phyloP scores from a whole-genome alignment of 106 monocot genomes.

The Allium fistulosum region DNA sequence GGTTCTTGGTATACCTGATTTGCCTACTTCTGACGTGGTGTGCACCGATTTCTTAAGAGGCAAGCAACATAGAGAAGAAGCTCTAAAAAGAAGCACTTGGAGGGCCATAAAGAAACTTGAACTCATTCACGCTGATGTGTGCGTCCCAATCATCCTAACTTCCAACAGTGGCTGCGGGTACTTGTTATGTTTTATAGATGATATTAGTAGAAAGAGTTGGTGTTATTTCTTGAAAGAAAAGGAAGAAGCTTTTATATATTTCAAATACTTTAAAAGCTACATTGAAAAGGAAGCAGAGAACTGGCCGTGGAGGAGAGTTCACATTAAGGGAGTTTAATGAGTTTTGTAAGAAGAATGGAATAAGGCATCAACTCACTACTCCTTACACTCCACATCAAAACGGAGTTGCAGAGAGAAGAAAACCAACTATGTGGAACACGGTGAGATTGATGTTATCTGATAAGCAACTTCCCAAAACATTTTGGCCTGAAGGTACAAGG shows the following conservation, averaged over 20 bases:
- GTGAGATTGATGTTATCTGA: constrained; percentile 3
- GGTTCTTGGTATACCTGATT: background rate
- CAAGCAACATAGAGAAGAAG: background rate
- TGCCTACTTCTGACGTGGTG: background rate
- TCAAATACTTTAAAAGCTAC: background rate
- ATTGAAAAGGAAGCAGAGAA: background rate
- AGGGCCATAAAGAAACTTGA: background rate
- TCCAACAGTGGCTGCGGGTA: background rate
- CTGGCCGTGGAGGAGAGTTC: background rate
- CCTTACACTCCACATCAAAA: constrained; percentile 24
- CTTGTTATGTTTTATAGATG: constrained; percentile 1
- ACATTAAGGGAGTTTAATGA: too few relatives aligned
- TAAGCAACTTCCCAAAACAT: constrained; percentile 2
- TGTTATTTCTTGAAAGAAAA: background rate
- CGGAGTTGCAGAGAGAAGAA: constrained; percentile 14
- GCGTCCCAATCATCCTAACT: background rate
- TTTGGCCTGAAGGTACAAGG: constrained; percentile 18
- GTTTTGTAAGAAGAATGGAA: too few relatives aligned
- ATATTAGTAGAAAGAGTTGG: background rate
- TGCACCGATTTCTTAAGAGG: background rate
- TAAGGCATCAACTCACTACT: background rate
- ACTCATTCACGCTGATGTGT: background rate
- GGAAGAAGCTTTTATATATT: too few relatives aligned
- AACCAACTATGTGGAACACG: constrained; percentile 12
- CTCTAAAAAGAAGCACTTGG: background rate